Base-by-base conservation (phyloP, 192 early-diverging fungal genomes). In the Backusella liffmaniae region DNA sequence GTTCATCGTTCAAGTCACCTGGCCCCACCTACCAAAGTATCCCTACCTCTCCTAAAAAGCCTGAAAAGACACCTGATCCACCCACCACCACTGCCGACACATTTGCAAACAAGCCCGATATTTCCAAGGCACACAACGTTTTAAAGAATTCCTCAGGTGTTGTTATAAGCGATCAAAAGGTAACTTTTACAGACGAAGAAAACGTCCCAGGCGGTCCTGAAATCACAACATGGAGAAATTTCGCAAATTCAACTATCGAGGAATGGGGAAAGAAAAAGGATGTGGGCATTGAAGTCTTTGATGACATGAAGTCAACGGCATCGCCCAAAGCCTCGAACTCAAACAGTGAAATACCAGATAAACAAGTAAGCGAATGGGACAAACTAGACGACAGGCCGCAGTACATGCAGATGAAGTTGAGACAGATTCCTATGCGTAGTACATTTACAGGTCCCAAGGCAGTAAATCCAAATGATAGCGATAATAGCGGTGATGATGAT, bases 341-440 rank as follows among this genome's bases (percentile, higher is more conserved):
- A 32, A 71, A 10, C 1, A n/a, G 4, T 1, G 41, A 18, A 4
- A 7, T 7, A 5, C 12, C 5, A 32, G 18, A 49, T n/a, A 30
- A 41, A 3, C 5, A 49, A 1, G 21, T 23, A 41, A 39, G 66
- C 21, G 42, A 66, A 5, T 74, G 73, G 73, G 65, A 67, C 3
- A 30, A 37, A 4, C 10, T 44, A n/a, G 41, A 65, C 16, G 65
- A 66, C 10, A 35, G 73, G 13, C 73, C 73, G 15, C 26, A 66
- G n/a, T 34, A 29, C 3, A 74, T 74, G 73, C 73, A 67, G 18
- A 74, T 74, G 65, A 36, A 65, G 15, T 23, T 74, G 39, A 74
- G 67, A 18, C 29, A 44, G 5, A 42, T 41, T 13, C 65, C 56
- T 42, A 46, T 74, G 16, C 41, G 39, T n/a, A 30, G 13, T 9